A percentile compares a stretch with the other conserved stretches of the same genome.
Conservation (phyloP, 2,329 filamentous ascomycete genomes). For the Colletotrichum echinochloae region DNA sequence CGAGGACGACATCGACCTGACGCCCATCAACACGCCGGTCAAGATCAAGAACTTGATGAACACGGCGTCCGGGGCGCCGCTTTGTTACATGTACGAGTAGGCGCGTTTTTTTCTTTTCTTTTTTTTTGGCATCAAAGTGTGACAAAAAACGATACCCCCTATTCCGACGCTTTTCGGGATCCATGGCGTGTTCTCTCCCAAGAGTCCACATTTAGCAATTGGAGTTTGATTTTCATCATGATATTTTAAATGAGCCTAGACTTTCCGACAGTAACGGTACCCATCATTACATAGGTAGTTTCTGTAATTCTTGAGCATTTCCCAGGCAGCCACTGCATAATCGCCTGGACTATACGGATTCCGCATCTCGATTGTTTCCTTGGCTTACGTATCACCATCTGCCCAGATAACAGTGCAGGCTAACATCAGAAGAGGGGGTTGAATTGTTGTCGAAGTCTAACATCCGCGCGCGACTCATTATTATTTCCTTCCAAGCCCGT, state of each 20-base stretch:
- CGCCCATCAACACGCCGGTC: slow-evolving; percentile 50
- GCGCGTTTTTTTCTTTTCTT: too few species aligned
- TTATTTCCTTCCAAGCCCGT: neutral
- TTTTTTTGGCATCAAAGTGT: neutral
- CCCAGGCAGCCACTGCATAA: neutral
- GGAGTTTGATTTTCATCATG: neutral
- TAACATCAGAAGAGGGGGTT: neutral
- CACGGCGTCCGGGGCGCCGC: slow-evolving; percentile 54
- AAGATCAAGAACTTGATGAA: slow-evolving; percentile 53
- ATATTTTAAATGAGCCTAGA: neutral
- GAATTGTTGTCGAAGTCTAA: neutral
- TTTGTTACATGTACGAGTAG: slow-evolving; percentile 58
- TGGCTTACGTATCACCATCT: neutral
- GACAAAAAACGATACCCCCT: slow-evolving; percentile 13
- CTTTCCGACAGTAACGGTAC: neutral
- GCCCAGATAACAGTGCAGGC: neutral
- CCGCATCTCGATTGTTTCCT: neutral
- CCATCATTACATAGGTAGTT: neutral
- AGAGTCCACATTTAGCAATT: neutral
- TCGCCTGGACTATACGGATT: neutral
- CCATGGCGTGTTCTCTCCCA: neutral
- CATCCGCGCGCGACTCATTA: neutral
- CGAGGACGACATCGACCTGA: slow-evolving; percentile 52
- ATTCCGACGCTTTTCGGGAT: neutral
- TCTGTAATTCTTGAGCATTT: neutral